Evolutionary conservation across 352 stramenopile genomes (phyloP).

Genomic region (Blastocystis hominis): DNA sequence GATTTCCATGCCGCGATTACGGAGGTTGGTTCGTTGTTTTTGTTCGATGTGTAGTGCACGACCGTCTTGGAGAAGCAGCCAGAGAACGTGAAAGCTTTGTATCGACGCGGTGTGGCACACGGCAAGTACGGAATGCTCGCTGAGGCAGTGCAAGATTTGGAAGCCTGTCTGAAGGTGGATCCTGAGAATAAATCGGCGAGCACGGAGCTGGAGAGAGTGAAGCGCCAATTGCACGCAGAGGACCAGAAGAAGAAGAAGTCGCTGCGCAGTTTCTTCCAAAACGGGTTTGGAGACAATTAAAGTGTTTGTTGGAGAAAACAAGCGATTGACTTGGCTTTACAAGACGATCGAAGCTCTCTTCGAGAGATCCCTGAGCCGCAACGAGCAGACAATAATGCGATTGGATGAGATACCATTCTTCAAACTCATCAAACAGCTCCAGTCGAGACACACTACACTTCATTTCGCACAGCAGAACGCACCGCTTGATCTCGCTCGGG

Average conservation of each 20-base stretch:
- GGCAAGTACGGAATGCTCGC: conserved; percentile 70
- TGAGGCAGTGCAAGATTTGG: conserved; percentile 63
- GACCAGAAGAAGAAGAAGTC: conserved; percentile 41
- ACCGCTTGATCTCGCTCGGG: conserved; percentile 66
- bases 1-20: conserved; percentile 60
- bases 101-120: conserved; percentile 67
- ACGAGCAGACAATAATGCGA: conserved; percentile 79
- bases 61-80: conserved; percentile 64
- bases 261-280: conserved; percentile 26
- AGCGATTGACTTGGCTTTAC: background rate
- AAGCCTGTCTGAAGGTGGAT: conserved; percentile 1
- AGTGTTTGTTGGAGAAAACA: background rate
- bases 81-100: conserved; percentile 75
- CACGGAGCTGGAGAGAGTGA: conserved; percentile 1
- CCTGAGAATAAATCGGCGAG: conserved; percentile 38
- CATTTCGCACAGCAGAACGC: conserved; percentile 49
- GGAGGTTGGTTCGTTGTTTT: background rate
- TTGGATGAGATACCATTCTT: conserved; percentile 80
- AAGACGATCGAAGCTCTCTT: conserved; percentile 63
- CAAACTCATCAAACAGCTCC: conserved; percentile 81
- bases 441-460: conserved; percentile 66
- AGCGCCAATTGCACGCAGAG: background rate
- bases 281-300: background rate
- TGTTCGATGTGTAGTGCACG: conserved; percentile 32
- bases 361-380: conserved; percentile 64